Evolutionary conservation across 2,329 filamentous ascomycete species (phyloP), one percentile per base, ranked within the genome.

Genomic region (Epichloe scottii): DNA sequence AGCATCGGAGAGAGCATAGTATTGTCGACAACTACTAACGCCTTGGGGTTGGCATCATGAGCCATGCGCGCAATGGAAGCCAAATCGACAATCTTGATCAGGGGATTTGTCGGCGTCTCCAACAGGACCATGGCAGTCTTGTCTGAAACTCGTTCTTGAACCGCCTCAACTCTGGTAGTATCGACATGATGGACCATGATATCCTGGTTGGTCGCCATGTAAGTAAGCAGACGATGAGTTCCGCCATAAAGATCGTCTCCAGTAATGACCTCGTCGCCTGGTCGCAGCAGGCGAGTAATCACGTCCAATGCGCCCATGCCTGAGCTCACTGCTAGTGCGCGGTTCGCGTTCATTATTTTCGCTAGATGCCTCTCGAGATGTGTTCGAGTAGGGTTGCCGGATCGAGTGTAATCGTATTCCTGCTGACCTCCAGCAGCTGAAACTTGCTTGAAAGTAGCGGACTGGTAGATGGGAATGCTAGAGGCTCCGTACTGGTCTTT

Each of bases 381-480:
- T 35, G 91, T 95, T 57, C 93, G 82, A 53, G 93, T 98, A 17
- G 93, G 93, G 67, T 98, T 98, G 51, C 93, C 93, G 37, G 90
- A 97, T 55, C 94, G 87, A 54, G 93, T 97, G 74, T 98, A 98
- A 73, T 98, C 93, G 70, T 97, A 98, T 69, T 97, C 90, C 63
- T 80, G 75, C 58, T 81, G 86, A 54, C 88, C 89, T 53, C 87
- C 89, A 44, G 71, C 77, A 55, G 86, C 85, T 17, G 85, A 88
- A 21, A 79, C 80, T 70, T 97, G 93, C 72, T 98, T 98, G 76
- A 98, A 98, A 38, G 93, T 98, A 46, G 93, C 94, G 46, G 89
- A 95, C 78, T 95, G 93, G 70, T 98, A 98, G 64, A 98, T 97
- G 50, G 93, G 93, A 61, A 95, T 85, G 68, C 90, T 97, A 60